Percentiles rank a stretch among this genome's conserved stretches.
Evolutionary conservation across 1,139 yeast species (phyloP).

Genomic region (Taphrina deformans): DNA sequence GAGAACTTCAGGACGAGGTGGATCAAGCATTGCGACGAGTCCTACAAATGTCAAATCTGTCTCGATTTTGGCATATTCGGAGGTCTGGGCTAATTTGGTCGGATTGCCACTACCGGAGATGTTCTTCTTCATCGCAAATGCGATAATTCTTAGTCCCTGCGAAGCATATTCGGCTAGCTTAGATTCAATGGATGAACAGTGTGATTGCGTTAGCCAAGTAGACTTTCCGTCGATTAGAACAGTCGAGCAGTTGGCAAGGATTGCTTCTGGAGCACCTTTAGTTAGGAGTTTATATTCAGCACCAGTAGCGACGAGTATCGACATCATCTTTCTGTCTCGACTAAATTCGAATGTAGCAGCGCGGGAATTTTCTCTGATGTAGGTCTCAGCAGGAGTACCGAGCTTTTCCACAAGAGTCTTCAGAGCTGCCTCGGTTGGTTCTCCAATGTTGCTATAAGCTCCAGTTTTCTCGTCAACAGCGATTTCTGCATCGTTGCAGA

Average conservation of each 20-base stretch:
- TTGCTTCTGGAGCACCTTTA: constrained; percentile 59
- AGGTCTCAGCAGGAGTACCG: constrained; percentile 34
- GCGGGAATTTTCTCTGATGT: constrained; percentile 34
- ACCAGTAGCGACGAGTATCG: constrained; percentile 48
- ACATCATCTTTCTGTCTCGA: constrained; percentile 55
- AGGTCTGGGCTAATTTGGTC: constrained; percentile 39
- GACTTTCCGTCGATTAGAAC: constrained; percentile 43
- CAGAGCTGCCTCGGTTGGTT: constrained; percentile 48
- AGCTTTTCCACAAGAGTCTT: constrained; percentile 44
- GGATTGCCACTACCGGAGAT: constrained; percentile 8
- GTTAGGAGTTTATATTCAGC: constrained; percentile 46
- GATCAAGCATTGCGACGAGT: constrained; percentile 56
- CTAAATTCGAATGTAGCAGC: constrained; percentile 46
- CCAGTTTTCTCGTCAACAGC: constrained; percentile 40
- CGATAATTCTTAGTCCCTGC: constrained; percentile 54
- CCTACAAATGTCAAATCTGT: constrained; percentile 51
- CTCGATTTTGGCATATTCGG: constrained; percentile 45
- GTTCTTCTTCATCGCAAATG: constrained; percentile 46
- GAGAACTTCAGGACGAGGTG: constrained; percentile 57
- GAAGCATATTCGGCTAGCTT: constrained; percentile 47
- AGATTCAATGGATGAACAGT: constrained; percentile 44
- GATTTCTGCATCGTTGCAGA: constrained; percentile 47
- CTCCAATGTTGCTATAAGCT: constrained; percentile 45
- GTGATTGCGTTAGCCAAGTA: constrained; percentile 37
- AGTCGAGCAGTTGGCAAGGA: constrained; percentile 42